Evolutionary conservation across 257 asterid species (phyloP), one percentile per base, ranked within the genome.

Genomic region (Ilex aquifolium): DNA sequence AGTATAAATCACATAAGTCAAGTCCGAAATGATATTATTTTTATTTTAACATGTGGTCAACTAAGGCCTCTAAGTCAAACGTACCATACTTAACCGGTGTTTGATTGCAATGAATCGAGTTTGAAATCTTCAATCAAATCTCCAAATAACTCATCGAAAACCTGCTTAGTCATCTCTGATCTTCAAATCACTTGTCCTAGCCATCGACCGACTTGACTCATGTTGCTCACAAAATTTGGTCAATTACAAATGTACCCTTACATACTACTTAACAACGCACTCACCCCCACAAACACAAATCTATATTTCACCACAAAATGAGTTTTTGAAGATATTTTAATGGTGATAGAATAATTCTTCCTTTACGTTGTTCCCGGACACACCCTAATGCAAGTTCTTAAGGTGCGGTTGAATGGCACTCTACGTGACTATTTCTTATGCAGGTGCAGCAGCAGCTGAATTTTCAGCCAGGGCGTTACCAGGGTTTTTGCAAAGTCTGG

Each of bases 371-470:
- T 4, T 29, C 7, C n/a, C 44, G 5, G 44, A 16, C 54, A 48
- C 59, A 50, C 59, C 62, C 44, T 55, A 68, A 13, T 65, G 44
- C 49, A 55, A 46, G 57, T 61, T 55, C 64, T 48, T 66, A 27
- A 52, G 56, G 62, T 32, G 53, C 50, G 56, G 51, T 49, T 55
- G 44, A 44, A 72, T 39, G 30, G 56, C 60, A 16, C 17, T 75
- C 6, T 44, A 30, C 59, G 62, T 54, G 58, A 52, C 61, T 66
- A 40, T 51, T 56, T 65, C 60, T 56, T 40, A 44, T 76, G 62
- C 84, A 92, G 98, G 98, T 63, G 84, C 86, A 36, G 98, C 85
- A 2, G 99, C 96, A 60, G 96, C 99, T 71, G 96, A 92, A 70
- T 92, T 89, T 84, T 92, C 96, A 12, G 89, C 85, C 53, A 95